Evolutionary conservation across 768 basidiomycete genomes (phyloP).

Genomic region (Lactifluus rugatus): DNA sequence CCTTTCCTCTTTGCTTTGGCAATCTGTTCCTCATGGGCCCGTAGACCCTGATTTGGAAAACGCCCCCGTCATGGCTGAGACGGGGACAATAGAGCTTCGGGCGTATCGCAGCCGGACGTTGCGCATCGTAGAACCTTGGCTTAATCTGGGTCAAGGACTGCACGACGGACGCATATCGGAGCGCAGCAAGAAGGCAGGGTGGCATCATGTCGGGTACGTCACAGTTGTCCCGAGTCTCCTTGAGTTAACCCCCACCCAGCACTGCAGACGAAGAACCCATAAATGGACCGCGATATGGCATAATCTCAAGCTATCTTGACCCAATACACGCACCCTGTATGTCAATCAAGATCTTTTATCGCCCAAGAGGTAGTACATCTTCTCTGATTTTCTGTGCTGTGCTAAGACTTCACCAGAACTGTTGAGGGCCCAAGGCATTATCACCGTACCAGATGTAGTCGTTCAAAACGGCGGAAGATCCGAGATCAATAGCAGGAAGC

Average conservation of each 20-base stretch:
- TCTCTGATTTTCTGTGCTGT: background rate
- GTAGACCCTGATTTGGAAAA: slow-evolving; percentile 9
- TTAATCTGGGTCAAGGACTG: background rate
- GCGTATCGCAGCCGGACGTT: background rate
- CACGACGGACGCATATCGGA: slow-evolving; percentile 7
- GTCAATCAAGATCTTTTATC: slow-evolving; percentile 9
- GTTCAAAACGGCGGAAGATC: background rate
- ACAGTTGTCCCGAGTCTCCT: background rate
- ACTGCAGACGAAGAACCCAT: slow-evolving; percentile 4
- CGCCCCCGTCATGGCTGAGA: slow-evolving; percentile 2
- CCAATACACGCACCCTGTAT: background rate
- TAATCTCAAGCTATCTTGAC: background rate
- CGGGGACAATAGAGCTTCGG: slow-evolving; percentile 10
- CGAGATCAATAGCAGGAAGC: background rate
- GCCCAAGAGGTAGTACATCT: slow-evolving; percentile 2
- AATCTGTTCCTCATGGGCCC: background rate
- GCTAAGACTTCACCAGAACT: background rate
- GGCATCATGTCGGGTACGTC: slow-evolving; percentile 10
- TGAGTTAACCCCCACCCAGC: background rate
- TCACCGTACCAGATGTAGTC: background rate
- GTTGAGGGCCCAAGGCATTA: slow-evolving; percentile 11
- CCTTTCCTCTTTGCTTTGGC: background rate
- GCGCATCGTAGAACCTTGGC: no score
- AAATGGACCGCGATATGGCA: background rate
- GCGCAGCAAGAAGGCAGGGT: slow-evolving; percentile 13